Evolutionary conservation across 2,329 filamentous ascomycete genomes (phyloP), one percentile per base, ranked within the genome.

Genomic region (Hymenoscyphus scutula): DNA sequence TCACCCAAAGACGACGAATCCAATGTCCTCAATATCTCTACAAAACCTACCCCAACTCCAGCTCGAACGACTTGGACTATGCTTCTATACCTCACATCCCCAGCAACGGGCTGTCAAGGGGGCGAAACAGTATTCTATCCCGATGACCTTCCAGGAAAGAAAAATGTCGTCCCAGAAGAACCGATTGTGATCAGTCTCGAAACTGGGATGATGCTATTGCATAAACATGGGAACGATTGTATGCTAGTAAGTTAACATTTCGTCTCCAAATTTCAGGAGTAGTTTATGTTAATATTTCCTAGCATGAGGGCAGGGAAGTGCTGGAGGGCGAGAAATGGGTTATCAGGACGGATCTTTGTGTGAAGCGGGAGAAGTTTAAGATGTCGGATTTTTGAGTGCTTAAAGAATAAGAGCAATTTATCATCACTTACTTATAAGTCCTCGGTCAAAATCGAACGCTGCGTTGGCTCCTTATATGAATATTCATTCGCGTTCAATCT

Each of bases 121-220:
- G 94, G 94, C 34, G 91, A 97, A 76, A 97, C 94, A 0, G 91
- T 95, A 34, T 97, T 97, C 76, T 96, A 96, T 73, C 90, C 91
- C 0, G 86, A 90, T 66, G 83, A 86, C 69, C 78, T 79, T 64
- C 73, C 80, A 19, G 65, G 66, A 0, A 81, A 77, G 60, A 77
- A 77, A 65, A 19, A 25, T 5, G 75, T 75, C 66, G 75, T 76
- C 62, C 69, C 73, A 7, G 62, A 82, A 19, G 84, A 90, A 69
- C 90, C 89, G 19, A 84, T 96, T 58, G 82, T 86, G 1, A 86
- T 96, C 6, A 82, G 82, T 0, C 84, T 90, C 11, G 91, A 96
- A 74, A 89, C 89, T n/a, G 94, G 94, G 1, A 89, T 94, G 82
- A 84, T 92, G 37, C 80, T 97, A 30, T 79, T 97, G 64, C 94